Base-by-base conservation (phyloP, 306 rosid genomes). In the Psophocarpus tetragonolobus region DNA sequence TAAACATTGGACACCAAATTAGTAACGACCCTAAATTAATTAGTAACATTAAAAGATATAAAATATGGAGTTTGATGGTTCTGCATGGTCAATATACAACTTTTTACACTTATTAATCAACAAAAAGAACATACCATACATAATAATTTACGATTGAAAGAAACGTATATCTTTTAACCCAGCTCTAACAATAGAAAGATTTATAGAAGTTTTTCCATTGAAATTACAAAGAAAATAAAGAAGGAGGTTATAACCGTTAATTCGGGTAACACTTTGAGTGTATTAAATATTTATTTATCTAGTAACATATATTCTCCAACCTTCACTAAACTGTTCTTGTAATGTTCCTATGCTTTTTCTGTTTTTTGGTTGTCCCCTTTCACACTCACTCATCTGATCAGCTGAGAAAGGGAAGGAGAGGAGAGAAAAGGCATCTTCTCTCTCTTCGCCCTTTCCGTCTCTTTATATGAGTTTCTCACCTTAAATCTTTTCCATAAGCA, bases 371-470 rank as follows among this genome's bases (percentile, higher is more conserved):
- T 48, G 26, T 33, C 68, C 79, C 79, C 79, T 76, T 82, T 76
- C 71, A 71, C 71, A 63, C n/a, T n/a, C 67, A 33, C 75, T 61
- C 54, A 68, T 51, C 56, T 80, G 83, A 21, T 51, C 65, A 41
- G 29, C 14, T 29, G 63, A 73, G 63, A 38, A 27, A 23, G 74
- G 32, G 69, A 54, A 3, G 38, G 20, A 53, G 30, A 36, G 29
- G 27, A 21, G 27, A 23, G n/a, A 23, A 53, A 81, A 71, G 67
- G 10, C 51, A n/a, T n/a, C 45, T 23, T 76, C 67, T 75, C 65
- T 44, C 80, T 68, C 36, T 53, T 81, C 71, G 14, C 32, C 32
- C 71, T 50, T 48, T 35, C 73, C 51, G 36, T 33, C 80, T 47
- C n/a, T 60, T 3, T 76, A 3, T 65, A 35, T 62, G 47, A 4